These are phyloP conservation scores for Albugo laibachii DNA, from an alignment of 352 stramenopile genomes.

Conservation along the genomic window DNA sequence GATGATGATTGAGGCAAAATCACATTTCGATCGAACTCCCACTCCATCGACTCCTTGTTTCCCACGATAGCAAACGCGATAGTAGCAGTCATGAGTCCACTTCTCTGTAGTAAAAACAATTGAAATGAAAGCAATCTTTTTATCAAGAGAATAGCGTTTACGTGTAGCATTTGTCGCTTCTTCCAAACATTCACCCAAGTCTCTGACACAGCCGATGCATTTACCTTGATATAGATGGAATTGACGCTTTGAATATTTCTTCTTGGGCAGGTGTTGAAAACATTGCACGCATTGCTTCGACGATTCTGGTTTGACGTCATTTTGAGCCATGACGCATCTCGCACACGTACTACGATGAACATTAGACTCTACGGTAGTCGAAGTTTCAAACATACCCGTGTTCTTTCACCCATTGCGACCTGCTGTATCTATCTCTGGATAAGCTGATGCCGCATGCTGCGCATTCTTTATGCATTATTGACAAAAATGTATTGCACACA, in stretches of 20 bases:
- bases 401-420: conserved; percentile 16
- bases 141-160: conserved; percentile 4
- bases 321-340: conserved; percentile 13
- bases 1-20: conserved; percentile 44
- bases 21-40: conserved; percentile 34
- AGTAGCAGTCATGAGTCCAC: conserved; percentile 40
- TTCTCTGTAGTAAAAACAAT: conserved; percentile 13
- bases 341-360: conserved; percentile 30
- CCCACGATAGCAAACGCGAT: conserved; percentile 44
- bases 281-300: conserved; percentile 55
- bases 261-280: conserved; percentile 39
- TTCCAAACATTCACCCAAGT: conserved; percentile 14
- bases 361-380: neutral
- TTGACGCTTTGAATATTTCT: conserved; percentile 54
- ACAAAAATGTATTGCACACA: no score
- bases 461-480: conserved; percentile 4
- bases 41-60: conserved; percentile 29
- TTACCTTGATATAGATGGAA: conserved; percentile 37
- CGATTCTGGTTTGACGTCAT: conserved; percentile 5
- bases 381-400: conserved; percentile 17
- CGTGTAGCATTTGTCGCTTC: conserved; percentile 10
- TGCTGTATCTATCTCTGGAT: no score
- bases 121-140: neutral
- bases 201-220: conserved; percentile 26
- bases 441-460: conserved; percentile 8